Percentiles rank a stretch among this genome's conserved stretches.
Evolutionary conservation across 2,329 filamentous ascomycete species (phyloP).

Genomic region (Rugonectria rugulosa): DNA sequence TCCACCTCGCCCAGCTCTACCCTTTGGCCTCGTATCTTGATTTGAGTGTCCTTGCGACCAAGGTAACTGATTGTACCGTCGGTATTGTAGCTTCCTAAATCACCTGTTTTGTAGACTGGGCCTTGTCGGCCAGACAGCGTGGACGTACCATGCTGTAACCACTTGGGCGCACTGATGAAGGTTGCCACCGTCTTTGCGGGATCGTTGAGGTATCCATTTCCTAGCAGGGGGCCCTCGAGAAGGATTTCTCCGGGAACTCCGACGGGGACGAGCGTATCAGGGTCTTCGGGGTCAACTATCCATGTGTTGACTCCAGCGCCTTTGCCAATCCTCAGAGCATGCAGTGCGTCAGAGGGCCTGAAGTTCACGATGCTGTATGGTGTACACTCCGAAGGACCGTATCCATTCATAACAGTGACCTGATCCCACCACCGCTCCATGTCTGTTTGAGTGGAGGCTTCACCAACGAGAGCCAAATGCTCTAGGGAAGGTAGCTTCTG

Average conservation of each 20-base stretch:
- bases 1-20: slow-evolving; percentile 52
- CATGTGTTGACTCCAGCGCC: slow-evolving; percentile 9
- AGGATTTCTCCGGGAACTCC: slow-evolving; percentile 31
- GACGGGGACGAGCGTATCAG: slow-evolving; percentile 7
- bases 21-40: slow-evolving; percentile 65
- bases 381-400: background rate
- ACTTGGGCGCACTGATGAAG: background rate
- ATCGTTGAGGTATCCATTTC: slow-evolving; percentile 24
- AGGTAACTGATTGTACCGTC: slow-evolving; percentile 53
- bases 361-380: background rate
- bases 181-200: background rate
- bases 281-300: slow-evolving; percentile 23
- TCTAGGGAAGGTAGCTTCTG: background rate
- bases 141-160: background rate
- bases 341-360: background rate
- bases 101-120: slow-evolving; percentile 56
- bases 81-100: slow-evolving; percentile 52
- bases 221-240: slow-evolving; percentile 31
- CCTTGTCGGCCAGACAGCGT: background rate
- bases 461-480: background rate
- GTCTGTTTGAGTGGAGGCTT: background rate
- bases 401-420: background rate
- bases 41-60: slow-evolving; percentile 63
- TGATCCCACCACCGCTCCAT: background rate
- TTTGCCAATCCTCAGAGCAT: background rate